These are phyloP conservation scores for Macadamia integrifolia DNA, from an alignment of 164 flowering plant species.

Conservation along the genomic window DNA sequence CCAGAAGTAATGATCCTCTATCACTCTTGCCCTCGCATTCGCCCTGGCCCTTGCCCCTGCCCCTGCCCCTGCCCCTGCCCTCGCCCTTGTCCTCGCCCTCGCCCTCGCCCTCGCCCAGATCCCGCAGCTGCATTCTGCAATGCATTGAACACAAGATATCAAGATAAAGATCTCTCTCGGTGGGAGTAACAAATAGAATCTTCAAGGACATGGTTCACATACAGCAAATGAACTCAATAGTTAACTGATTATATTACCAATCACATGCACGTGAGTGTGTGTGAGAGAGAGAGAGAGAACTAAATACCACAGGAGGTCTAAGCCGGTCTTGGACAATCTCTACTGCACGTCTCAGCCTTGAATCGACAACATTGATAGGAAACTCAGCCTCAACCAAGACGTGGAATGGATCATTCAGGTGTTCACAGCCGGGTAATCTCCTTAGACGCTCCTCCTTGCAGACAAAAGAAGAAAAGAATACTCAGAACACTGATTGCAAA, in stretches of 20 bases:
- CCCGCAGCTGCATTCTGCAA: constrained; percentile 89
- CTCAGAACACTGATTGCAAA: constrained; percentile 1
- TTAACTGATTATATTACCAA: no score
- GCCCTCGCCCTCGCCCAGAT: constrained; percentile 30
- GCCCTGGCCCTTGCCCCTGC: no score
- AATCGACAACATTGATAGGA: constrained; percentile 72
- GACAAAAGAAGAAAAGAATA: constrained; percentile 13
- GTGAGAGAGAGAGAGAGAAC: neutral
- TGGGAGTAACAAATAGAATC: no score
- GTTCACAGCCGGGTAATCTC: constrained; percentile 96
- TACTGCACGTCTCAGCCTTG: constrained; percentile 77
- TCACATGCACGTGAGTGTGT: neutral
- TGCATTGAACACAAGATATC: neutral
- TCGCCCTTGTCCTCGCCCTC: no score
- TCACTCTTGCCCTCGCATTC: no score
- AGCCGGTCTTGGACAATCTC: constrained; percentile 88
- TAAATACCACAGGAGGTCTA: constrained; percentile 94
- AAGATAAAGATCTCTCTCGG: neutral
- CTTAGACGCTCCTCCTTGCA: constrained; percentile 82
- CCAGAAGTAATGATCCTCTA: no score
- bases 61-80: no score
- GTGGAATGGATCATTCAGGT: constrained; percentile 87
- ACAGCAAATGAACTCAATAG: no score
- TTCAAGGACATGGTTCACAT: no score
- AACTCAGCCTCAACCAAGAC: constrained; percentile 92